These are phyloP conservation scores for Suillus alpinus DNA, from an alignment of 768 basidiomycete species.

Conservation along the genomic window DNA sequence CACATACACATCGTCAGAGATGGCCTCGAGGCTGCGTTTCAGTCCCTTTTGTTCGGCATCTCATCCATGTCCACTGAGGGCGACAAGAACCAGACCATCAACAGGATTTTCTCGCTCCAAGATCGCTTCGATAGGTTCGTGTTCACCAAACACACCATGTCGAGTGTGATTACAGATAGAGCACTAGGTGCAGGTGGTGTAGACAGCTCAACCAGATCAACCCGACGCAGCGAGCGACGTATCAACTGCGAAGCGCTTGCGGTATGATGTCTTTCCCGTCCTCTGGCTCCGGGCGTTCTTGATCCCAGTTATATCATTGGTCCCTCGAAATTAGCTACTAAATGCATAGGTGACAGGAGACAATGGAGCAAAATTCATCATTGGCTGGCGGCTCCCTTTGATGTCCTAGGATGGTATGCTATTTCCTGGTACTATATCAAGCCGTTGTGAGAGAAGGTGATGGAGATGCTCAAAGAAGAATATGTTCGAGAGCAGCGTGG, in stretches of 20 bases:
- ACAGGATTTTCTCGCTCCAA: not conserved
- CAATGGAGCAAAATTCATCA: not conserved
- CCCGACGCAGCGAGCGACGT: no score
- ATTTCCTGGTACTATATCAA: not conserved
- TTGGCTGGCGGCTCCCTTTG: not conserved
- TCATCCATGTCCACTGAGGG: slow-evolving; percentile 68
- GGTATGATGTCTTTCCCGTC: not conserved
- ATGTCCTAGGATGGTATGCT: not conserved
- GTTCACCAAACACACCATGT: not conserved
- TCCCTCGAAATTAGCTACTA: not conserved
- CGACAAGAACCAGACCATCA: slow-evolving; percentile 70
- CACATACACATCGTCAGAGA: slow-evolving; percentile 81
- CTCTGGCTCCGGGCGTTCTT: not conserved
- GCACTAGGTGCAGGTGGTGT: not conserved
- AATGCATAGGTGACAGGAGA: not conserved
- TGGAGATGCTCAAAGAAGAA: not conserved
- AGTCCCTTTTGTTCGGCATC: slow-evolving; percentile 47
- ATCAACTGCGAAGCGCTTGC: not conserved
- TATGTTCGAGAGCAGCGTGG: not conserved
- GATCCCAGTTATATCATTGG: not conserved
- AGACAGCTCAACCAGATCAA: not conserved
- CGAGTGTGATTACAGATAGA: not conserved
- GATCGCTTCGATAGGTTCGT: not conserved
- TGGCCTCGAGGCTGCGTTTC: slow-evolving; percentile 55
- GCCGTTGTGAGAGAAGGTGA: not conserved